Base-by-base conservation (phyloP, 257 asterid species). In the Capsicum pubescens region DNA sequence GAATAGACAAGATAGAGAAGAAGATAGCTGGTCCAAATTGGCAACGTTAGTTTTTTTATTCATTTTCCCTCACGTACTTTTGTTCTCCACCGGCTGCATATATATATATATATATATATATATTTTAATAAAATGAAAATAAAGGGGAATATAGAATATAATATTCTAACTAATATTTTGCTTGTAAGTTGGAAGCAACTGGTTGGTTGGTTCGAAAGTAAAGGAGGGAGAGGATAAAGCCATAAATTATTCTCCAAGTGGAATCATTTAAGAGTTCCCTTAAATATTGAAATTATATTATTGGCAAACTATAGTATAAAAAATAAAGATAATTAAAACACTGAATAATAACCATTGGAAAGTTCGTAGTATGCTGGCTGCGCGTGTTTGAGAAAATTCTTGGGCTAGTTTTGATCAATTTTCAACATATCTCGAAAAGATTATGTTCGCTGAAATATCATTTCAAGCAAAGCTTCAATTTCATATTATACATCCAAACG, bases 1-100 rank as follows among this genome's bases (percentile, higher is more conserved):
- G 71, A 26, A 61, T 61, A 60, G 84, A 63, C 7, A 81, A 48
- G 26, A 81, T 19, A 19, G 19, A 4, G 59, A 59, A 10, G 59
- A 81, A 81, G 17, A 36, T 59, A 61, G 81, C 81, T 77, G 50
- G 81, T 54, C 81, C 44, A 77, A 76, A 54, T 77, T 14, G 82
- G 82, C 82, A 77, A 54, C 64, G 44, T 81, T 42, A 63, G 14
- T 44, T 66, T 81, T 60, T 61, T 81, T 39, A 59, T 59, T n/a
- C 19, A 21, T 59, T 60, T 36, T 60, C n/a, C 21, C 26, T 46
- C 58, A 61, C 61, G 59, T 81, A 46, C 57, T 59, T 44, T 63
- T 66, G 74, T 21, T 81, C 74, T 81, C 59, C 17, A 46, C 60
- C 48, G 17, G 44, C 44, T 19, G 9, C 19, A 42, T 81, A 42